Base-by-base conservation (phyloP, 208 protist species). In the Leishmania amazonensis region DNA sequence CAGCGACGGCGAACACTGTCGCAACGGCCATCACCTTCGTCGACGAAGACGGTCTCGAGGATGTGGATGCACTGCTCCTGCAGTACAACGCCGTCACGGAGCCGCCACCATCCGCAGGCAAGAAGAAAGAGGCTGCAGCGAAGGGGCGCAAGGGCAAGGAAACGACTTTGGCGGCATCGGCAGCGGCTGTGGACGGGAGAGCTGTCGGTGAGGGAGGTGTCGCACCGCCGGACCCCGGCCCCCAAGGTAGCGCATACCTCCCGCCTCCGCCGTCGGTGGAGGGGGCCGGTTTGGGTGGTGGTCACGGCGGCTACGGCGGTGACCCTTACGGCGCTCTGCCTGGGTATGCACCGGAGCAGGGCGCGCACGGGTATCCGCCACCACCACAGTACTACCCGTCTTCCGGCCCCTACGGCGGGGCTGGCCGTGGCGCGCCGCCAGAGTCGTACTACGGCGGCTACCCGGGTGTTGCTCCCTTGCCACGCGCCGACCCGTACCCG, bases 51-150 rank as follows among this genome's bases (percentile, higher is more conserved):
- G 67, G 40, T 24, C 76, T 85, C 38, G 49, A 71, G 7, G 78
- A 85, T n/a, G 75, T 85, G 42, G 82, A 85, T 64, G 82, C 82
- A 15, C 64, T 85, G n/a, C 54, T 81, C 71, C 54, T 60, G 31
- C 65, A 81, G 72, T 85, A 81, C 77, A 68, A 80, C 71, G 68
- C 82, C 5, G 49, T 71, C 5, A 51, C 72, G 7, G 77, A 58
- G 72, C 40, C 77, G 17, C 0, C 75, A 58, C 49, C 75, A 31
- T 31, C 75, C 15, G 51, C 75, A 17, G 35, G 13, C 2, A 80
- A 79, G 60, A 60, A 45, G 53, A 62, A 28, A 13, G 74, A 70
- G 15, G 74, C 53, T 21, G 73, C 72, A 47, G 79, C 35, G 35
- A 58, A 74, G 53, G 71, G 57, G 4, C 51, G 57, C 9, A 68